These are phyloP conservation scores for Bocquillonia castaneifolia DNA, from an alignment of 441 rosid species.

Conservation along the genomic window DNA sequence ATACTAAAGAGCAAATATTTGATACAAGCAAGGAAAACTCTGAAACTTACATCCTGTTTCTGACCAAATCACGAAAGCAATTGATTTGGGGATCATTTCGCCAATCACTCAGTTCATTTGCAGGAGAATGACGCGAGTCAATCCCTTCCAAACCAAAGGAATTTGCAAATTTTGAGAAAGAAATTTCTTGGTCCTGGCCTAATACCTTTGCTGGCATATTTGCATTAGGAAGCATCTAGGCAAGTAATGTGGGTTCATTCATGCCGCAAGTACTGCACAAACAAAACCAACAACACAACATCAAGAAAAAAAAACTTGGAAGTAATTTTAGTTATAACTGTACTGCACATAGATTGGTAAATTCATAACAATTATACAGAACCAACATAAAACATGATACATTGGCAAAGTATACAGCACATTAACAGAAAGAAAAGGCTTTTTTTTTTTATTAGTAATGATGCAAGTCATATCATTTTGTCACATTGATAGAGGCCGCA, in stretches of 20 bases:
- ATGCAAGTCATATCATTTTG: too few species aligned
- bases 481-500: too few species aligned
- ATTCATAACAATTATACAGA: neutral
- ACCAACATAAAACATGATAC: neutral
- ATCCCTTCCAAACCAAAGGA: conserved; percentile 10
- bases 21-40: neutral
- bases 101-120: conserved; percentile 20
- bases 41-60: conserved; percentile 26
- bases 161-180: conserved; percentile 13
- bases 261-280: conserved; percentile 12
- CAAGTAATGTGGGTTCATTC: neutral
- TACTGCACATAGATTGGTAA: neutral
- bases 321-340: neutral
- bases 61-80: conserved; percentile 20
- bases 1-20: neutral
- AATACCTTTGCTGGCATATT: conserved; percentile 5
- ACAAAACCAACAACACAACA: neutral
- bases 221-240: conserved; percentile 16
- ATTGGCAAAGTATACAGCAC: neutral
- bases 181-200: conserved; percentile 14
- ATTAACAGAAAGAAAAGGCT: neutral
- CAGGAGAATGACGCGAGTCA: conserved; percentile 5
- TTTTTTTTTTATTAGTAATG: too few species aligned
- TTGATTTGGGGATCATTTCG: conserved; percentile 18
- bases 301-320: neutral